Evolutionary conservation across 768 basidiomycete species (phyloP), one percentile per base, ranked within the genome.

Genomic region (Boletellus ananiceps): DNA sequence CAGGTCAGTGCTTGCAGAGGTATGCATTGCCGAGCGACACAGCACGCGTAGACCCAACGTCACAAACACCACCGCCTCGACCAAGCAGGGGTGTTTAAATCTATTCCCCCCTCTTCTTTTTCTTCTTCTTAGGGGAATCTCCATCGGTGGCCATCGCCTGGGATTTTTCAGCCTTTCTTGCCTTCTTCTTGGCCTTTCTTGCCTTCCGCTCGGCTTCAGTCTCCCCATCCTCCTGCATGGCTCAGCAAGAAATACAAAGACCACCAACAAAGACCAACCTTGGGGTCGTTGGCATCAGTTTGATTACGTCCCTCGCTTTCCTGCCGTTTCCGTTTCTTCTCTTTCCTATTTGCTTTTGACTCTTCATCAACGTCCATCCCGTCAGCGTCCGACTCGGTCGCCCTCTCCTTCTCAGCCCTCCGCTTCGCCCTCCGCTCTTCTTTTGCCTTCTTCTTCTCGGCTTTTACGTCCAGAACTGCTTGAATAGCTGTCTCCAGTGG

Each of bases 191-290:
- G 27, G 84, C 88, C 67, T 94, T 93, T 54, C 81, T 77, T 32
- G 84, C 87, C 69, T 91, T 93, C 51, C 81, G 79, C 67, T 93
- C 88, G 53, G 85, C 87, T 68, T 89, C 86, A 25, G 88, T 88
- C 72, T 93, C 89, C 43, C 74, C 80, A 60, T 59, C 56, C 55
- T 66, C 69, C 60, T 81, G 42, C 36, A 48, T 16, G 15, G 36
- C 19, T 57, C 38, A 55, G 47, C 37, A 21, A 49, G 19, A 19
- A 50, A 49, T 38, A 50, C 8, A 32, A 29, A 32, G n/a, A 45
- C 41, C 25, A 52, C 51, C 47, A 37, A 36, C 11, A 51, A 31
- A 58, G 52, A 65, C 71, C 46, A 38, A 77, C 80, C 71, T 77
- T 76, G 37, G 55, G 50, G 47, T 54, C 59, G 33, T 66, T 69